These are phyloP conservation scores for Cryptococcus sp. DNA, from an alignment of 1,284 basidiomycete species.

Conservation along the genomic window DNA sequence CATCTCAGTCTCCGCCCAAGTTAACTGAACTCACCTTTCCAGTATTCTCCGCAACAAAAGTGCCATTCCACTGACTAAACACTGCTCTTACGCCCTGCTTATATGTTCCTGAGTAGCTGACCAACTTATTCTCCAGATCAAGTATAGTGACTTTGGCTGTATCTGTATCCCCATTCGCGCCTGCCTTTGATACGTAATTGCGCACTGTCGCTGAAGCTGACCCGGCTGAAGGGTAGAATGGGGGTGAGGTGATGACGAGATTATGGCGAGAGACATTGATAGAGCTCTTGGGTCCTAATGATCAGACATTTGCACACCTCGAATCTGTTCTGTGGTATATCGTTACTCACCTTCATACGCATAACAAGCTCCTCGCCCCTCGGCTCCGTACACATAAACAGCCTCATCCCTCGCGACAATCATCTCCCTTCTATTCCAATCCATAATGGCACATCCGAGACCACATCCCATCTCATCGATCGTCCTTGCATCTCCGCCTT, in stretches of 20 bases:
- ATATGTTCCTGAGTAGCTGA: constrained; percentile 76
- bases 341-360: constrained; percentile 75
- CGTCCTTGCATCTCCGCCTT: constrained; percentile 61
- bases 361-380: constrained; percentile 78
- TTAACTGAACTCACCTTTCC: constrained; percentile 57
- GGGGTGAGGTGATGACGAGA: constrained; percentile 82
- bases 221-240: constrained; percentile 63
- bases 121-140: constrained; percentile 87
- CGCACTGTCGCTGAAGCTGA: constrained; percentile 70
- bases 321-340: not conserved
- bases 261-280: constrained; percentile 72
- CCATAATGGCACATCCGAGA: constrained; percentile 77
- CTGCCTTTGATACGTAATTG: constrained; percentile 58
- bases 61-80: constrained; percentile 69
- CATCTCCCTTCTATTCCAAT: constrained; percentile 65
- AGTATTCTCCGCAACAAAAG: constrained; percentile 71
- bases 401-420: constrained; percentile 89
- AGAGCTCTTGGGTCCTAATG: constrained; percentile 46
- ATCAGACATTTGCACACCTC: not conserved
- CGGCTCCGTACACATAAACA: constrained; percentile 77
- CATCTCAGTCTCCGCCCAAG: too few species aligned
- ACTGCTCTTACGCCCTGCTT: constrained; percentile 73
- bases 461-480: constrained; percentile 83
- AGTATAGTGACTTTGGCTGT: constrained; percentile 84
- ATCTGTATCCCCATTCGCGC: constrained; percentile 50